Evolutionary conservation across 768 basidiomycete genomes (phyloP), one percentile per base, ranked within the genome.

Genomic region (Boletellus ananas): DNA sequence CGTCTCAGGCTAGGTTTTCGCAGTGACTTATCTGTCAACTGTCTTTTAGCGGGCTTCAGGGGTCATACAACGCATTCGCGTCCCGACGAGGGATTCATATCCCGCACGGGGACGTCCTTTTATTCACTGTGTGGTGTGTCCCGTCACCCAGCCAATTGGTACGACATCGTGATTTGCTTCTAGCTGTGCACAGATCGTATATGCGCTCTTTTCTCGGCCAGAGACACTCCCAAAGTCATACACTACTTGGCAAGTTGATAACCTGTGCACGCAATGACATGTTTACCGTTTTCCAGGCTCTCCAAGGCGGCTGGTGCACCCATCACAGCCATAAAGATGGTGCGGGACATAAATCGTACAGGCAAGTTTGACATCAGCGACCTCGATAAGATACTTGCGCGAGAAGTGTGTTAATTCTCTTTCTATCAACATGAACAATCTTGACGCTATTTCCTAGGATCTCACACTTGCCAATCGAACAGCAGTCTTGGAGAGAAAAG

Each of bases 171-270:
- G 18, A 49, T 36, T 10, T 5, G 37, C 48, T 44, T 23, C 9
- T 18, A 90, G 88, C 14, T 94, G 84, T 58, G 85, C 83, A 3
- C 93, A 95, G 67, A 95, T 97, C 64, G 70, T 92, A 64, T 94
- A 90, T 61, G 84, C 76, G 3, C 87, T 82, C 60, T 71, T 92
- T 25, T 63, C 90, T 34, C 77, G 87, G 35, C 92, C 90, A 16
- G 90, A 94, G 51, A 92, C 91, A 4, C 79, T 95, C 20, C 83
- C 90, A n/a, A 71, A 71, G 42, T 85, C 86, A 13, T 95, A 95
- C 58, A 75, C 72, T 20, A 66, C 65, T 35, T 95, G 92, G 92
- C 90, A 52, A 39, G 77, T 11, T 4, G 33, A 43, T 42, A 38
- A 42, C 14, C 14, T 21, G 27, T 3, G 14, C 34, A 7, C 18